A percentile compares a stretch with the other conserved stretches of the same genome.
These are phyloP conservation scores for Pichia nanzhaoensis DNA, from an alignment of 805 yeast species.

Conservation along the genomic window DNA sequence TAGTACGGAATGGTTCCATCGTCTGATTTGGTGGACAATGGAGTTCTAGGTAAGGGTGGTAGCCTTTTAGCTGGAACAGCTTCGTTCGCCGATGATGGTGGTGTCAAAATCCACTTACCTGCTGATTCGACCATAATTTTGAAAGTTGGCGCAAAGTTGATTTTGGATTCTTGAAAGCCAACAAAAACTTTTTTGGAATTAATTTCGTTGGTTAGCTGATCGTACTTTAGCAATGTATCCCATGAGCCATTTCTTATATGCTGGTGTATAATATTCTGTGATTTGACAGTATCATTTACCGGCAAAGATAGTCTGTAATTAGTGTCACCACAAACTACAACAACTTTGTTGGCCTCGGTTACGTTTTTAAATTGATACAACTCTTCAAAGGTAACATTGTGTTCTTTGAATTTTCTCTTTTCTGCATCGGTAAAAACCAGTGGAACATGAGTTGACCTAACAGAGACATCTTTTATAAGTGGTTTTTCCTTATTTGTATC, in stretches of 20 bases:
- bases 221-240: slow-evolving; percentile 34
- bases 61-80: neutral
- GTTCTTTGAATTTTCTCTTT: slow-evolving; percentile 8
- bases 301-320: slow-evolving; percentile 38
- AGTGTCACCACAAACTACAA: slow-evolving; percentile 46
- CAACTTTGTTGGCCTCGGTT: slow-evolving; percentile 17
- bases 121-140: slow-evolving; percentile 28
- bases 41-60: slow-evolving; percentile 1
- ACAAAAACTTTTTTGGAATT: slow-evolving; percentile 30
- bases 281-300: slow-evolving; percentile 11
- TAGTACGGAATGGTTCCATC: slow-evolving; percentile 4
- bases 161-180: slow-evolving; percentile 42
- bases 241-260: slow-evolving; percentile 22
- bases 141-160: slow-evolving; percentile 50
- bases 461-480: slow-evolving; percentile 1
- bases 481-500: neutral
- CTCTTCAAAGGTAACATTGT: slow-evolving; percentile 1
- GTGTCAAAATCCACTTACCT: slow-evolving; percentile 7
- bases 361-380: neutral
- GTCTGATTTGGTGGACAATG: neutral
- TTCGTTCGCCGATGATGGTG: neutral
- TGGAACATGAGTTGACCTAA: slow-evolving; percentile 2
- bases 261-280: slow-evolving; percentile 6
- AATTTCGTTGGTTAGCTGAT: slow-evolving; percentile 36
- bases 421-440: slow-evolving; percentile 17